These are phyloP conservation scores for Malassezia vespertilionis DNA, from an alignment of 1,284 basidiomycete species.

Conservation along the genomic window DNA sequence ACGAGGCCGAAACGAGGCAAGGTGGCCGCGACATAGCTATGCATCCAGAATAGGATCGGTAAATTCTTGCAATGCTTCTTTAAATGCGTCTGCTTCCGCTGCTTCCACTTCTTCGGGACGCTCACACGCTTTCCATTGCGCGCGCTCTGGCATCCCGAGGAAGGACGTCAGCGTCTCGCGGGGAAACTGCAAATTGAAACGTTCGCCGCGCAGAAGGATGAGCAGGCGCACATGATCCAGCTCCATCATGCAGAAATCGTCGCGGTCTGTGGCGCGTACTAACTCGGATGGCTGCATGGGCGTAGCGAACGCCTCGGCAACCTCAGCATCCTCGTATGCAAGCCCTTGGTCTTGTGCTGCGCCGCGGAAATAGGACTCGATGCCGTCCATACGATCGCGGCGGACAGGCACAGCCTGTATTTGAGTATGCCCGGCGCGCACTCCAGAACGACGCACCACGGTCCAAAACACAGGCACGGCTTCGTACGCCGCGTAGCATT, in stretches of 20 bases:
- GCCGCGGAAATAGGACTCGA: slow-evolving; percentile 15
- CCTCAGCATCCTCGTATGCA: slow-evolving; percentile 14
- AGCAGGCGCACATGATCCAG: slow-evolving; percentile 7
- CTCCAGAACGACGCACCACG: slow-evolving; percentile 21
- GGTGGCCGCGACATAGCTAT: neutral
- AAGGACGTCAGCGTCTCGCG: slow-evolving; percentile 22
- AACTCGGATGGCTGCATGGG: neutral
- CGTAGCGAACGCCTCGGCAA: slow-evolving; percentile 3
- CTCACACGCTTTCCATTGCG: slow-evolving; percentile 33
- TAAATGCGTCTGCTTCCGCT: slow-evolving; percentile 21
- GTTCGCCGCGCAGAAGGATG: slow-evolving; percentile 14
- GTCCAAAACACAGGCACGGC: slow-evolving; percentile 21
- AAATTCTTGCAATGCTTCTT: slow-evolving; percentile 16
- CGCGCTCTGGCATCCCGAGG: slow-evolving; percentile 26
- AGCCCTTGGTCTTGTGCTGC: slow-evolving; percentile 11
- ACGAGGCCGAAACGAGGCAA: neutral
- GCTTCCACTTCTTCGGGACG: slow-evolving; percentile 14
- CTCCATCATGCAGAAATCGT: slow-evolving; percentile 17
- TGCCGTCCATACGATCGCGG: neutral
- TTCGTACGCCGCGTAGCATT: slow-evolving; percentile 17
- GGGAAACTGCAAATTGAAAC: slow-evolving; percentile 21
- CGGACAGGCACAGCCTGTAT: slow-evolving; percentile 31
- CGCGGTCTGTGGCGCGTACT: slow-evolving; percentile 1
- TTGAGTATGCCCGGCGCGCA: slow-evolving; percentile 34
- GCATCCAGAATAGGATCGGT: neutral